phyloP scores from a whole-genome alignment of 2,329 filamentous ascomycete species.

The Cytospora piceicola region DNA sequence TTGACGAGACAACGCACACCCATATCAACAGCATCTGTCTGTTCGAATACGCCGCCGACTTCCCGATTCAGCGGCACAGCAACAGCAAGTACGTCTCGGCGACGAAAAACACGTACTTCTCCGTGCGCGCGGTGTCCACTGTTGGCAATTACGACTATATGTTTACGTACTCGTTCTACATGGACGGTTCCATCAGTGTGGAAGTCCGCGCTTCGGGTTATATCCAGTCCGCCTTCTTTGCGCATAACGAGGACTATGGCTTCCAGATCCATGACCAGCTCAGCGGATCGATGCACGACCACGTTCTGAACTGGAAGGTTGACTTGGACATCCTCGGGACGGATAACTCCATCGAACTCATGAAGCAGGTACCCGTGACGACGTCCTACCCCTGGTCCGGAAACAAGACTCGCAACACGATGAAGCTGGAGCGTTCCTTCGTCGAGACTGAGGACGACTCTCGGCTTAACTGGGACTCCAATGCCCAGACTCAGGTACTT shows the following conservation, averaged over 20 bases:
- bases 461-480: constrained; percentile 53
- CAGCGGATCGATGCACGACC: constrained; percentile 57
- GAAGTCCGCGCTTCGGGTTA: constrained; percentile 58
- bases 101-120: constrained; percentile 53
- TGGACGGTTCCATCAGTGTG: constrained; percentile 56
- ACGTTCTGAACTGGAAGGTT: constrained; percentile 59
- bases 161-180: constrained; percentile 55
- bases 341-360: constrained; percentile 48
- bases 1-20: constrained; percentile 47
- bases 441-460: constrained; percentile 48
- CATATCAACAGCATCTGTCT: constrained; percentile 58
- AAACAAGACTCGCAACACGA: constrained; percentile 52
- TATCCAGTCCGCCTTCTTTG: constrained; percentile 54
- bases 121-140: constrained; percentile 51
- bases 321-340: constrained; percentile 57
- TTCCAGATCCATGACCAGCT: constrained; percentile 54
- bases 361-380: constrained; percentile 40
- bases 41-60: constrained; percentile 56
- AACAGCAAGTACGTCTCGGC: constrained; percentile 46
- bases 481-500: constrained; percentile 50
- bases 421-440: constrained; percentile 51
- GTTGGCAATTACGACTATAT: constrained; percentile 60
- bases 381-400: constrained; percentile 54
- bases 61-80: constrained; percentile 54
- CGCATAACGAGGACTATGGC: constrained; percentile 52